Evolutionary conservation across 306 rosid genomes (phyloP).

Genomic region (Medicago arabica): DNA sequence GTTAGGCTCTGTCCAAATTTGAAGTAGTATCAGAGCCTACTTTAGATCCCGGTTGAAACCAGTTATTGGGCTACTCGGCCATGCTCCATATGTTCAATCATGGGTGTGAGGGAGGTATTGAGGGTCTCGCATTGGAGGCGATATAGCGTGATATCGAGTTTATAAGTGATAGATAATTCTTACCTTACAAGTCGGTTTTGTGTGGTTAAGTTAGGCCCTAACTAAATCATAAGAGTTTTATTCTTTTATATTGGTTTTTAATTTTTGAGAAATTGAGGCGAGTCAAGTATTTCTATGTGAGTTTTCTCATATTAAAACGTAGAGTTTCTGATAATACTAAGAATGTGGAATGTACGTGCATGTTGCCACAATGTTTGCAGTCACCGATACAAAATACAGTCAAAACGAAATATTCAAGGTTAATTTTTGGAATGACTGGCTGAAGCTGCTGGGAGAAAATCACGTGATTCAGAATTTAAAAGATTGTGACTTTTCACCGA

Average conservation of each 20-base stretch:
- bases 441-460: constrained; percentile 77
- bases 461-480: constrained; percentile 89
- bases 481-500: constrained; percentile 20
- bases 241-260: not conserved
- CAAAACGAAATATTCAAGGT: not conserved
- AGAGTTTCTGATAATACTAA: constrained; percentile 1
- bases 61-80: not conserved
- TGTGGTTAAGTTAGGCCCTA: not conserved
- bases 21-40: too few species aligned
- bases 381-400: constrained; percentile 46
- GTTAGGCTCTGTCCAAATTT: not conserved
- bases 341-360: constrained; percentile 39
- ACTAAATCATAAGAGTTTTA: not conserved
- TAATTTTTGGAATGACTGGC: constrained; percentile 49
- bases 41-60: not conserved
- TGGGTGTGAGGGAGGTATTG: not conserved
- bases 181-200: not conserved
- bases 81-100: not conserved
- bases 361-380: not conserved
- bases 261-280: not conserved
- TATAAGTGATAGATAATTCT: not conserved
- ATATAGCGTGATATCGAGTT: not conserved
- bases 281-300: not conserved
- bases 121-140: not conserved
- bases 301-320: constrained; percentile 10